Conservation (phyloP, 2,329 filamentous ascomycete genomes). For the Neofusicoccum parvum region DNA sequence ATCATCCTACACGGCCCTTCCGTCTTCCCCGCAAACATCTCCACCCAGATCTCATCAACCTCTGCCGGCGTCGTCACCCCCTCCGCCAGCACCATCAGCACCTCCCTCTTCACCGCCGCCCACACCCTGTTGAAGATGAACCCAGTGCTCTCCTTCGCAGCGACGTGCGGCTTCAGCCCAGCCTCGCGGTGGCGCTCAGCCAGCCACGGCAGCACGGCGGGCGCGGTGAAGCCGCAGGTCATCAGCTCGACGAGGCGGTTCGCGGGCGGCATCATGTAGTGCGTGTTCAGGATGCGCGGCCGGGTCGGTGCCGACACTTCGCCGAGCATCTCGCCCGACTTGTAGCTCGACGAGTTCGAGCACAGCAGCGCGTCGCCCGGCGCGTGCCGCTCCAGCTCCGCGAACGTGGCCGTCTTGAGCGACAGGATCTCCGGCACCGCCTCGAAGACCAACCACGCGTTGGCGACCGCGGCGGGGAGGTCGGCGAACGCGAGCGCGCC, state of each 20-base stretch:
- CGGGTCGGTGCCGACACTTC: constrained; percentile 44
- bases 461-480: constrained; percentile 43
- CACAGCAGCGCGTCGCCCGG: constrained; percentile 52
- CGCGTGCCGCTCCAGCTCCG: constrained; percentile 47
- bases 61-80: constrained; percentile 53
- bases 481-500: constrained; percentile 38
- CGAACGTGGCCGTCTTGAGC: constrained; percentile 54
- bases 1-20: constrained; percentile 46
- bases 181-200: constrained; percentile 43
- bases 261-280: constrained; percentile 55
- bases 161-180: constrained; percentile 46
- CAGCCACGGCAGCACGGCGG: constrained; percentile 50
- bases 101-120: constrained; percentile 60
- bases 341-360: constrained; percentile 57
- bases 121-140: constrained; percentile 61
- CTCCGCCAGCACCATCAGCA: constrained; percentile 52
- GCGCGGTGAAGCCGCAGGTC: constrained; percentile 51
- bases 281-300: constrained; percentile 51
- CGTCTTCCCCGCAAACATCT: constrained; percentile 35
- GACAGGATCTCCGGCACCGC: constrained; percentile 54
- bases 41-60: constrained; percentile 52
- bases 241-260: constrained; percentile 55
- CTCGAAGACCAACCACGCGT: constrained; percentile 59
- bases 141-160: constrained; percentile 53
- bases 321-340: constrained; percentile 51